Base-by-base conservation (phyloP, 106 monocot genomes). In the Allium fistulosum region DNA sequence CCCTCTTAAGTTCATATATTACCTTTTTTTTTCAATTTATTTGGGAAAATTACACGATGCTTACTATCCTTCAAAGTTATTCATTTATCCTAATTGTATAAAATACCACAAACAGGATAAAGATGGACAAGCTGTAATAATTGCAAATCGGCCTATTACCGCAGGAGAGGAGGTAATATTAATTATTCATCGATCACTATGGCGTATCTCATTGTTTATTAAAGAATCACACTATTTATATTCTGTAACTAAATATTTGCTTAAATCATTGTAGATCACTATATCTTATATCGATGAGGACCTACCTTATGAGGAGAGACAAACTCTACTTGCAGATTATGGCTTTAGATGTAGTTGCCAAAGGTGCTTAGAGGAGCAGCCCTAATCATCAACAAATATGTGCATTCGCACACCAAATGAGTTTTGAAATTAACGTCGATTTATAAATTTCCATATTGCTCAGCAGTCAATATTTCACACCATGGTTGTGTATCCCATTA, bases 241-340 rank as follows among this genome's bases (percentile, higher is more conserved):
- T 37, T 37, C 37, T 37, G 37, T 2, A 37, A 37, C 5, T 37
- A 37, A 37, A 37, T 37, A 5, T 37, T 37, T 37, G 37, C 37
- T 37, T 37, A 37, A 37, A 37, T 18, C 7, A 50, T 11, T 75
- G 49, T 82, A 99, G 97, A 82, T 99, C 27, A 90, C 87, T 2
- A 84, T 99, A 46, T 92, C 97, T 13, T 99, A 99, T 69, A 87
- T 99, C 9, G 92, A 99, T 66, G 92, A 99, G 46, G 82, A 85
- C 53, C 84, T 83, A 61, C 82, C 86, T 1, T 99, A 79, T 51
- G 82, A 92, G 8, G 87, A 99, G 77, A 84, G 97, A 71, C 84
- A 81, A 77, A 64, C 78, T 65, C 72, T 71, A 9, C 84, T 99
- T 28, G 87, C 86, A 49, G 92, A 99, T 69, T 99, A 99, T 80